Conservation (phyloP, 78 protist species). For the Chrysochromulina tobinii region DNA sequence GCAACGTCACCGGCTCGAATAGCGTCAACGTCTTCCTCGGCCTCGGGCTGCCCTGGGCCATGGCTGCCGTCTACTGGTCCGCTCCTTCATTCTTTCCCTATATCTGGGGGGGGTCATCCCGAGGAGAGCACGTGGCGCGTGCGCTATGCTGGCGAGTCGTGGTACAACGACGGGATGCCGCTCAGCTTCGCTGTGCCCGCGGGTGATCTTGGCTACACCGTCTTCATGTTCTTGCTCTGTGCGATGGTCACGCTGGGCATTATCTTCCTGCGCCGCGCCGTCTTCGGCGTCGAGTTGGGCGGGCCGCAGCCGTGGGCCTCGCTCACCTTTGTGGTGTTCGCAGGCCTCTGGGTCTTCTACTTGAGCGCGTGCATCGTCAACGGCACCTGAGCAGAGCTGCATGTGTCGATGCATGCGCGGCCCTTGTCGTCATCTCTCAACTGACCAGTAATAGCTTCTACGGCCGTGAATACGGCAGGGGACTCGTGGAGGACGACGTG, state of each 20-base stretch:
- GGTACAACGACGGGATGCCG: no score
- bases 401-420: no score
- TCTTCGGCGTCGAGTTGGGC: neutral
- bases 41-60: conserved; percentile 40
- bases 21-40: conserved; percentile 50
- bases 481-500: no score
- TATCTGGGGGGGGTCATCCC: no score
- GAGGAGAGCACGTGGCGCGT: no score
- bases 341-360: conserved; percentile 24
- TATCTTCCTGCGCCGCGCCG: neutral
- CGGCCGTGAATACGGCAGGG: no score
- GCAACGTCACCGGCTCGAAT: conserved; percentile 56
- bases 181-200: neutral
- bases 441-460: no score
- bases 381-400: no score
- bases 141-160: no score
- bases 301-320: neutral
- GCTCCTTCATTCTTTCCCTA: no score
- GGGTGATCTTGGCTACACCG: neutral
- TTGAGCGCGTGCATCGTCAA: neutral
- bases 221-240: neutral
- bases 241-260: neutral
- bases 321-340: neutral
- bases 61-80: conserved; percentile 30
- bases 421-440: no score